phyloP scores from a whole-genome alignment of 164 flowering plant genomes.

The Kingdonia uniflora region DNA sequence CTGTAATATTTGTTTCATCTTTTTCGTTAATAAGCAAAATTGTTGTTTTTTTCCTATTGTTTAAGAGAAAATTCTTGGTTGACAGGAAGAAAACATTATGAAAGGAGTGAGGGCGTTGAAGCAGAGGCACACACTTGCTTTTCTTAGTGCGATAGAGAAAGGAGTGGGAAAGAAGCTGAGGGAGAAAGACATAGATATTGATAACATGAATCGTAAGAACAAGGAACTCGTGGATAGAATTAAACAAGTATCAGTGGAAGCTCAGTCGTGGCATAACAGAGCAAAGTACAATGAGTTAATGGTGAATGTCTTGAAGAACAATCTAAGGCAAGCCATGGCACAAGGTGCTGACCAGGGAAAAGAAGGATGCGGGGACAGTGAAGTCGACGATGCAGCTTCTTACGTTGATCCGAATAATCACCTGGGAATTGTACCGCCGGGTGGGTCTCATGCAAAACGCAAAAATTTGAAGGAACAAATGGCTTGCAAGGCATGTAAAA shows the following conservation, averaged over 20 bases:
- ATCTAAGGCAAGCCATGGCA: slow-evolving; percentile 59
- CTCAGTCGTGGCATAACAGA: slow-evolving; percentile 63
- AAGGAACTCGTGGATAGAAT: slow-evolving; percentile 57
- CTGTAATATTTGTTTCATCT: too few species aligned
- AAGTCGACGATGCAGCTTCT: slow-evolving; percentile 69
- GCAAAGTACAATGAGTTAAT: slow-evolving; percentile 72
- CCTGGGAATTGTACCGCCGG: slow-evolving; percentile 13
- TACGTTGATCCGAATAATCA: slow-evolving; percentile 32
- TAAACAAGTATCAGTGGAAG: slow-evolving; percentile 60
- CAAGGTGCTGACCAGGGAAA: slow-evolving; percentile 53
- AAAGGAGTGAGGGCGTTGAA: slow-evolving; percentile 65
- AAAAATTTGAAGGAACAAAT: slow-evolving; percentile 18
- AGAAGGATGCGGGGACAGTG: slow-evolving; percentile 87
- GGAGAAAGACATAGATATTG: slow-evolving; percentile 59
- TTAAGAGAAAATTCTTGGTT: neutral
- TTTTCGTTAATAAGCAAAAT: too few species aligned
- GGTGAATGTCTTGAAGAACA: slow-evolving; percentile 47
- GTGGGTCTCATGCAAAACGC: slow-evolving; percentile 10
- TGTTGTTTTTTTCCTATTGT: too few species aligned
- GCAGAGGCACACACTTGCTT: slow-evolving; percentile 54
- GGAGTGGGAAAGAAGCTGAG: slow-evolving; percentile 42
- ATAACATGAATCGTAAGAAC: slow-evolving; percentile 62
- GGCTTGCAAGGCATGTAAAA: slow-evolving; percentile 54
- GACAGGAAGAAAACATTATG: slow-evolving; percentile 59
- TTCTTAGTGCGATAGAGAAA: slow-evolving; percentile 49